These are phyloP conservation scores for Raffaelea albimanens DNA, from an alignment of 2,329 filamentous ascomycete genomes.

Conservation along the genomic window DNA sequence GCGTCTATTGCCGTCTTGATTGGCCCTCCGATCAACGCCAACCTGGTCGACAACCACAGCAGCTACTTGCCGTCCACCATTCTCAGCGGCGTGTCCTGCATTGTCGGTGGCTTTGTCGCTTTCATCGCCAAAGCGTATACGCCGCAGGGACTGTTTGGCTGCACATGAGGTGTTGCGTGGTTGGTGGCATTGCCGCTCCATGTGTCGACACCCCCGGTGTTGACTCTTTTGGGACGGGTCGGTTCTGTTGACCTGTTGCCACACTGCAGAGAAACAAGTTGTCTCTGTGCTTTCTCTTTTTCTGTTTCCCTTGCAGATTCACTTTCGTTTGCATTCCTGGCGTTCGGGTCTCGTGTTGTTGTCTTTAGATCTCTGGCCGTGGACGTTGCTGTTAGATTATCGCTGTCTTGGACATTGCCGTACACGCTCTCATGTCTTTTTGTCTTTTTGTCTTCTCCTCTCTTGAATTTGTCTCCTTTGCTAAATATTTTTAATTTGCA, in stretches of 20 bases:
- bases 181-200: too few species aligned
- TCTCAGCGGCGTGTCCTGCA: constrained; percentile 26
- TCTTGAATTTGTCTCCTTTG: neutral
- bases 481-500: too few species aligned
- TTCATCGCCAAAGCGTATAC: constrained; percentile 15
- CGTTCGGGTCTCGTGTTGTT: too few species aligned
- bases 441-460: neutral
- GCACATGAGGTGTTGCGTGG: neutral
- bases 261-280: too few species aligned
- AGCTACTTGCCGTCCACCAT: constrained; percentile 26
- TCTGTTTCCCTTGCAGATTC: neutral
- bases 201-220: too few species aligned
- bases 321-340: too few species aligned
- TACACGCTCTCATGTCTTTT: too few species aligned
- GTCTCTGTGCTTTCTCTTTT: neutral
- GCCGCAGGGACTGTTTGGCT: constrained; percentile 19
- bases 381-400: too few species aligned
- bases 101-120: constrained; percentile 17
- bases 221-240: too few species aligned
- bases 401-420: too few species aligned
- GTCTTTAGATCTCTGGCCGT: too few species aligned
- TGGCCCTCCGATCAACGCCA: constrained; percentile 36
- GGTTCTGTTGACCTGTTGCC: too few species aligned
- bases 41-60: constrained; percentile 27
- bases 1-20: constrained; percentile 29